A percentile compares a stretch with the other conserved stretches of the same genome.
Conservation (phyloP, 2,329 filamentous ascomycete genomes). For the Epichloe sylvatica region DNA sequence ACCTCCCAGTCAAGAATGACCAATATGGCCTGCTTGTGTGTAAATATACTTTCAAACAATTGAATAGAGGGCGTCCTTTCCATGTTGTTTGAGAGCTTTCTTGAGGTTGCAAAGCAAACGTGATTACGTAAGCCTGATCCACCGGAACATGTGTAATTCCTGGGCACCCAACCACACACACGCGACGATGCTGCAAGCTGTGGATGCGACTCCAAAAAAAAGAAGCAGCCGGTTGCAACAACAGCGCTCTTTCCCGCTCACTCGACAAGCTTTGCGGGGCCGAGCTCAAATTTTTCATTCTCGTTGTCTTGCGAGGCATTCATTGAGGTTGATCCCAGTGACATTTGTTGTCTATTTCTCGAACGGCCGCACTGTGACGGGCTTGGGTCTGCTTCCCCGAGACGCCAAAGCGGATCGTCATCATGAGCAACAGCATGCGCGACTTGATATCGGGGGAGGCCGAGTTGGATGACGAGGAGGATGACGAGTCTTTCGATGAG, state of each 20-base stretch:
- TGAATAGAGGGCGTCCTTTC: too few species aligned
- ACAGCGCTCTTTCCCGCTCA: slow-evolving; percentile 3
- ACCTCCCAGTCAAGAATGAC: too few species aligned
- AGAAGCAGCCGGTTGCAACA: slow-evolving; percentile 3
- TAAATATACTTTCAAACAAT: too few species aligned
- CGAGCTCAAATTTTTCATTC: background rate
- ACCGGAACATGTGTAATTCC: slow-evolving; percentile 8
- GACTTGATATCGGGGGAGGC: slow-evolving; percentile 77
- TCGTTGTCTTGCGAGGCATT: background rate
- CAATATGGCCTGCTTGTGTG: too few species aligned
- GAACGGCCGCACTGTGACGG: background rate
- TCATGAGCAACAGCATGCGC: slow-evolving; percentile 51
- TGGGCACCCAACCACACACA: slow-evolving; percentile 9
- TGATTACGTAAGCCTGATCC: slow-evolving; percentile 1
- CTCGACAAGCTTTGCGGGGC: slow-evolving; percentile 4
- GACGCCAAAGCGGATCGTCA: slow-evolving; percentile 15
- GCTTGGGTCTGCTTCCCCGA: background rate
- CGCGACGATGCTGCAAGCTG: slow-evolving; percentile 13
- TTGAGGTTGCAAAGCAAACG: background rate
- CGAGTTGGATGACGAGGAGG: slow-evolving; percentile 72
- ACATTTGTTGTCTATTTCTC: background rate
- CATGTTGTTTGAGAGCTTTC: too few species aligned
- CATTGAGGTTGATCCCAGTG: background rate
- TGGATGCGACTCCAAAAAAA: slow-evolving; percentile 14
- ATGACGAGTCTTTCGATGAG: slow-evolving; percentile 71